Evolutionary conservation across 1,284 basidiomycete species (phyloP), one percentile per base, ranked within the genome.

Genomic region (Pholiota adiposa): DNA sequence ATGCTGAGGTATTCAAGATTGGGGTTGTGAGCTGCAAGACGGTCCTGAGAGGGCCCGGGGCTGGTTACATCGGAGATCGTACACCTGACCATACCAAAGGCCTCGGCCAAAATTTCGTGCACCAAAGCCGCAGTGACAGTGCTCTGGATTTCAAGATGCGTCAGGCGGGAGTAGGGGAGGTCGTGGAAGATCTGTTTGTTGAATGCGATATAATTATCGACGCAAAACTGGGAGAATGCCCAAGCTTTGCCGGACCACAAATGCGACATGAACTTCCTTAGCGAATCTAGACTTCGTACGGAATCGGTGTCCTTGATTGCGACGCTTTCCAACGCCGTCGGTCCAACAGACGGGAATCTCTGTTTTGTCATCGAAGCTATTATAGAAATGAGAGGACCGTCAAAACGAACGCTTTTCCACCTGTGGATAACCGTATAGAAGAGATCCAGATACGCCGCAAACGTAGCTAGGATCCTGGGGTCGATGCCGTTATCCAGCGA

Each of bases 1-100:
- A 63, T 27, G 8, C 38, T 57, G 6, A 63, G 48, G 16, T 52
- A 55, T 16, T 51, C 58, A 14, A 60, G 58, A 34, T 54, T 59
- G n/a, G 50, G 49, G 4, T 33, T 41, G 9, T 46, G 53, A 11
- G 57, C 57, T 4, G 18, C 18, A 21, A 46, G 53, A 34, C 53
- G 21, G 4, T 41, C 25, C 8, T 34, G 19, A 21, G 46, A 48
- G 3, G 27, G 51, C 19, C 51, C 44, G 41, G 54, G 51, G 14
- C 51, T 51, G 6, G 55, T 57, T 8, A 63, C 21, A 18, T 56
- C 54, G 5, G 61, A 57, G n/a, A 56, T 38, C 46, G 41, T 40
- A 21, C 51, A 54, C 27, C 58, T 54, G 34, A 40, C 25, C 18
- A 63, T 52, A 11, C 48, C 38, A 23, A 54, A 46, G 19, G 53